Base-by-base conservation (phyloP, 1,284 basidiomycete genomes). In the Boletus sp. region DNA sequence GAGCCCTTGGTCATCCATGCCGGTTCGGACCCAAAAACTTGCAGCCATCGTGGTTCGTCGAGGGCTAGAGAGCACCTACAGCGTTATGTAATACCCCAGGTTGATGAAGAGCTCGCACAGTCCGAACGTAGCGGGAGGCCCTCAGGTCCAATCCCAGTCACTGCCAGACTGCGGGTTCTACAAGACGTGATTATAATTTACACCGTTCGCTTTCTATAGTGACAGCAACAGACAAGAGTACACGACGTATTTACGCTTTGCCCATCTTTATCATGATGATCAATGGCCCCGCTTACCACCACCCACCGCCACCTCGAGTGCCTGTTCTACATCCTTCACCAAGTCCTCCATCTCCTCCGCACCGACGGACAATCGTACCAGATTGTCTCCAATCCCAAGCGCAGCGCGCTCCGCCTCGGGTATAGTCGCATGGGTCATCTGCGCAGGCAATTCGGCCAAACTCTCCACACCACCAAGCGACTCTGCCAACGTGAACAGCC, bases 401-500 rank as follows among this genome's bases (percentile, higher is more conserved):
- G 71, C 52, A 16, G 72, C 76, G 14, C 91, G 74, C 63, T 90
- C 86, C 10, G 71, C 80, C n/a, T 74, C 73, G 0, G 90, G 87
- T 42, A 94, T 81, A 42, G 78, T 78, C 9, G 78, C 85, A 62
- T 91, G 86, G n/a, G 92, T 94, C 88, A 96, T 94, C 61, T 74
- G 73, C 38, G 81, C 82, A 0, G 91, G 91, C 34, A 88, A 77
- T 69, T 95, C 92, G 7, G 88, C 88, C 43, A 96, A 71, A 65
- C 82, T 87, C 76, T 98, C 94, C 13, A 96, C 91, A 0, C 94
- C 94, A 2, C 94, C 94, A 5, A 97, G 71, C 40, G 81, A 86
- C 74, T 96, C 94, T 3, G 94, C 94, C 14, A 98, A 76, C 12
- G 85, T 81, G 64, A 96, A 94, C 38, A 95, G 65, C 35, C 79